Evolutionary conservation across 345 rosid species (phyloP), one percentile per base, ranked within the genome.

Genomic region (Eucalyptus camaldulensis): DNA sequence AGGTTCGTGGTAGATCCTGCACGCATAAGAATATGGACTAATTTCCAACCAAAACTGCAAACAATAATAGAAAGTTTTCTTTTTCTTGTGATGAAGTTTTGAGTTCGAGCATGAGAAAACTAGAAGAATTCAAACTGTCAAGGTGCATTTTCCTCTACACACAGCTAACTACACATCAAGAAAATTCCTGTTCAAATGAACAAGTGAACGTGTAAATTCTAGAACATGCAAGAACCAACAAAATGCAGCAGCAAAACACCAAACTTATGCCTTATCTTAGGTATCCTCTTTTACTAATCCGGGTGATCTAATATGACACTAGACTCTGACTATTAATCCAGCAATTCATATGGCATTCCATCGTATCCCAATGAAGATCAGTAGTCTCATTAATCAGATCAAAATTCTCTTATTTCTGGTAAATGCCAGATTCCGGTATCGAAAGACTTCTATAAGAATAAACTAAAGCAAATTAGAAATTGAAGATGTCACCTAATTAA

Each of bases 1-100:
- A 98, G 87, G 99, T 98, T 44, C 99, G 92, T 25, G 99, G 99
- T 86, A 98, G 93, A 94, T 98, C 99, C 99, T 98, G 93, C 92
- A 92, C 31, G 19, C 54, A 31, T 21, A 69, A 65, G 45, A 50
- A 49, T 86, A 24, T 29, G 21, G 4, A 43, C 27, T 43, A 25
- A 43, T 53, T 54, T 86, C 49, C 19, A 50, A 19, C 15, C 60
- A 27, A 54, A 31, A 54, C 40, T 37, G 29, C 16, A 86, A 86
- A 37, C 10, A 10, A 5, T 86, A 21, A 51, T 51, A 37, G 67
- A 37, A 33, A 54, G 47, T 40, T 76, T 76, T 76, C 45, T 72
- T 21, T 72, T 21, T 76, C 43, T 37, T 76, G 83, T 10, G 25
- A 76, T 37, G 15, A 40, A 11, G 15, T 76, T 40, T 76, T 40